Conservation (phyloP, 2,329 filamentous ascomycete species). For the Talaromyces sp. region DNA sequence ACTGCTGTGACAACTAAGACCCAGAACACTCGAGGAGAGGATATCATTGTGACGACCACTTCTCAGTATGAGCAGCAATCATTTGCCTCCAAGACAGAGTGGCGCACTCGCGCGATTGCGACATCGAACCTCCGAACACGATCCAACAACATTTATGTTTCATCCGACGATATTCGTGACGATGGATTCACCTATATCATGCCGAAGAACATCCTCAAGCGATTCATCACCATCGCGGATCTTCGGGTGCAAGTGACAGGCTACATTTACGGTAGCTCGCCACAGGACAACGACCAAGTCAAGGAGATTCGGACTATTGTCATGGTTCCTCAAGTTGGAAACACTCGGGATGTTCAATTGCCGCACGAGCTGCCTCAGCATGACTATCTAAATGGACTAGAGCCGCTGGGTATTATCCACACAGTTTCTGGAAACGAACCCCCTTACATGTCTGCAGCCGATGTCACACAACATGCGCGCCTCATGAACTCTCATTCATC, state of each 20-base stretch:
- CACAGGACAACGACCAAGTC: conserved; percentile 91
- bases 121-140: conserved; percentile 92
- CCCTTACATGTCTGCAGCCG: conserved; percentile 91
- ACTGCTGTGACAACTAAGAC: conserved; percentile 98
- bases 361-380: conserved; percentile 89
- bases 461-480: conserved; percentile 91
- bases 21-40: conserved; percentile 93
- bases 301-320: conserved; percentile 97
- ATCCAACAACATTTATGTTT: conserved; percentile 98
- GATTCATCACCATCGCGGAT: conserved; percentile 96
- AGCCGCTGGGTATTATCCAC: conserved; percentile 93
- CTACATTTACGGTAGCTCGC: conserved; percentile 90
- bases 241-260: conserved; percentile 94
- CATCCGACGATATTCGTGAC: conserved; percentile 87
- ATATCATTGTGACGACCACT: conserved; percentile 97
- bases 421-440: conserved; percentile 93
- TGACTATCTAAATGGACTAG: conserved; percentile 81
- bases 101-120: conserved; percentile 94
- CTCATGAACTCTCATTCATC: conserved; percentile 79
- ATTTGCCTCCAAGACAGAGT: conserved; percentile 98
- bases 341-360: conserved; percentile 86
- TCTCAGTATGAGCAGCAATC: conserved; percentile 97
- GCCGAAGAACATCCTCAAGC: conserved; percentile 98
- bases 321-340: conserved; percentile 96
- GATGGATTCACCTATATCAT: conserved; percentile 96